Evolutionary conservation across 2,329 filamentous ascomycete genomes (phyloP).

Genomic region (Ophiostoma himal-ulmi): DNA sequence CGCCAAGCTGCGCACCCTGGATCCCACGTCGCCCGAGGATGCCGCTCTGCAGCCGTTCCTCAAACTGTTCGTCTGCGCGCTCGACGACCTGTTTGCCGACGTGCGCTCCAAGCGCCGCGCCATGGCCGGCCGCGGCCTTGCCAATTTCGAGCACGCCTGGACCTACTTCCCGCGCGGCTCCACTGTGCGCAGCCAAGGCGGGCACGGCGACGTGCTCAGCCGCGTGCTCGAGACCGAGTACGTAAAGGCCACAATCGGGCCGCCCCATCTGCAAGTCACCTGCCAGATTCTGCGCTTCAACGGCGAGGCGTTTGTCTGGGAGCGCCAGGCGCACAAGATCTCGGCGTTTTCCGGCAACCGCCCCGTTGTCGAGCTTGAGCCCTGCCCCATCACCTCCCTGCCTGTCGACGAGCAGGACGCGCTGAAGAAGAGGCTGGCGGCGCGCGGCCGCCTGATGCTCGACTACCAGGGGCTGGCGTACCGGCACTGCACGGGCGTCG

Average conservation of each 20-base stretch:
- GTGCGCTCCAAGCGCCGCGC: slow-evolving; percentile 35
- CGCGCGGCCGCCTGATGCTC: slow-evolving; percentile 38
- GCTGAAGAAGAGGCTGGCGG: slow-evolving; percentile 31
- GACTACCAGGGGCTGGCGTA: slow-evolving; percentile 40
- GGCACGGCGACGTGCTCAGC: slow-evolving; percentile 40
- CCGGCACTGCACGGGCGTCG: slow-evolving; percentile 40
- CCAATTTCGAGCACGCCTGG: slow-evolving; percentile 41
- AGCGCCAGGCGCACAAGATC: slow-evolving; percentile 32
- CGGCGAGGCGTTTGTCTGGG: slow-evolving; percentile 40
- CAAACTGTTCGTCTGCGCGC: slow-evolving; percentile 37
- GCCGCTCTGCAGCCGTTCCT: slow-evolving; percentile 36
- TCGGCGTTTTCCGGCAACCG: slow-evolving; percentile 37
- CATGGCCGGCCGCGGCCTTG: slow-evolving; percentile 36
- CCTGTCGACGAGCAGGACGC: slow-evolving; percentile 29
- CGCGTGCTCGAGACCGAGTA: slow-evolving; percentile 37
- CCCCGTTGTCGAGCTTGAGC: slow-evolving; percentile 37
- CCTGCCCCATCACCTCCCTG: slow-evolving; percentile 37
- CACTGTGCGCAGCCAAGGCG: slow-evolving; percentile 36
- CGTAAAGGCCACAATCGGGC: slow-evolving; percentile 17
- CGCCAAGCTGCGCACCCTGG: slow-evolving; percentile 31
- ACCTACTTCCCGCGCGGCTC: slow-evolving; percentile 39
- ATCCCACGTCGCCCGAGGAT: slow-evolving; percentile 20
- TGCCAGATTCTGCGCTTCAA: slow-evolving; percentile 38
- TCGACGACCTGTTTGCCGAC: slow-evolving; percentile 42
- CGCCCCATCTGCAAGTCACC: slow-evolving; percentile 29